phyloP scores from a whole-genome alignment of 768 basidiomycete genomes.

The Gyrodon lividus region DNA sequence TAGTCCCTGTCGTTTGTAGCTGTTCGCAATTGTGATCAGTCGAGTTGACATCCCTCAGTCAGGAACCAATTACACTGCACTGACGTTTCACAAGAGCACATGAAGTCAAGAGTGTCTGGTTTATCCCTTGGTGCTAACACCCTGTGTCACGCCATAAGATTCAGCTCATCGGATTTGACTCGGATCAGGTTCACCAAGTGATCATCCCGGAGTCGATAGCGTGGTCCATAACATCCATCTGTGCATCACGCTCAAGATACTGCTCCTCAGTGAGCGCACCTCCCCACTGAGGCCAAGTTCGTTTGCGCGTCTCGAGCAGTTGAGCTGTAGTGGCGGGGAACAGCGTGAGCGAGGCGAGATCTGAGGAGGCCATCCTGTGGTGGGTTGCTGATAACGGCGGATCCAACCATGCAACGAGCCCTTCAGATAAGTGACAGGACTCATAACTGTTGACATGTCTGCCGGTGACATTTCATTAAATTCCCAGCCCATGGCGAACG shows the following conservation, averaged over 20 bases:
- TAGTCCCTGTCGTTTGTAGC: constrained; percentile 34
- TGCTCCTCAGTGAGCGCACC: constrained; percentile 42
- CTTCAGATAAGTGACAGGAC: background rate
- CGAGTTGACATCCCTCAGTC: background rate
- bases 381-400: background rate
- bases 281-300: constrained; percentile 44
- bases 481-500: background rate
- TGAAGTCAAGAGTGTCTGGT: constrained; percentile 51
- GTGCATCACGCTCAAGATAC: constrained; percentile 43
- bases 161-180: background rate
- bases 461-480: background rate
- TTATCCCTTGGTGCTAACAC: constrained; percentile 54
- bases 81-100: constrained; percentile 65
- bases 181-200: constrained; percentile 43
- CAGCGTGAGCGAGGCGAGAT: constrained; percentile 36
- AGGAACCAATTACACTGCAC: constrained; percentile 15
- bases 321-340: constrained; percentile 51
- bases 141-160: constrained; percentile 35
- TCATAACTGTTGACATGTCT: no score
- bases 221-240: constrained; percentile 42
- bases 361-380: constrained; percentile 7
- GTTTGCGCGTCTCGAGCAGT: constrained; percentile 38
- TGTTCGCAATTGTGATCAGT: constrained; percentile 28
- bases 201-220: constrained; percentile 44
- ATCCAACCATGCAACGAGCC: background rate